Base-by-base conservation (phyloP, 345 rosid genomes). In the Hypericum androsaemum region DNA sequence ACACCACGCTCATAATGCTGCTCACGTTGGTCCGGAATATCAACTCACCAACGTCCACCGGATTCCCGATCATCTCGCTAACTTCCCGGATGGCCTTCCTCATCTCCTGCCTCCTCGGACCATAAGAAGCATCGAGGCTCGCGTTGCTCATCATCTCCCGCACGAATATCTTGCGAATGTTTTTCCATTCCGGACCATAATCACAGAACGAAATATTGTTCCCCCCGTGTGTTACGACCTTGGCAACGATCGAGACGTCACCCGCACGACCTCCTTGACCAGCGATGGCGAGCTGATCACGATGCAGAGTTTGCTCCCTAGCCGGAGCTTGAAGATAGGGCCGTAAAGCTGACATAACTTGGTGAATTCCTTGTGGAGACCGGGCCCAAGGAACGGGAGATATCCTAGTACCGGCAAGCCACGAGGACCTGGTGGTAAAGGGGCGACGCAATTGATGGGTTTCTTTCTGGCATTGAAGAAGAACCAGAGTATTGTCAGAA, bases 151-250 rank as follows among this genome's bases (percentile, higher is more conserved):
- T 53, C 64, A 71, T 43, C 60, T 41, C 70, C 7, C 10, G 39
- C 37, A 57, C 58, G 12, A 54, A 68, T 8, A 68, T 47, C 65
- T 75, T 77, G 8, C 86, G 59, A 38, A 77, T 49, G 61, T 50
- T 68, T 37, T 76, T 61, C 72, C 82, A 75, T 8, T 68, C 70
- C 0, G 79, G 68, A 0, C 83, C 82, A 39, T 80, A 61, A 8
- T 65, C 51, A 15, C 54, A 35, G 69, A 69, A 80, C 0, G 43
- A 39, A 0, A 80, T n/a, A 63, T 75, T 72, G 3, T 14, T 8
- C 13, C 77, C 81, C 1, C 77, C 81, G 13, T 73, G 71, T 0
- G 64, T 37, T 6, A 36, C 4, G 9, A 17, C 35, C 44, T 37
- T 14, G 6, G 58, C 57, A 16, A 69, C 63, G 6, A 43, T 47